A percentile compares a stretch with the other conserved stretches of the same genome.
Evolutionary conservation across 2,329 filamentous ascomycete species (phyloP).

Genomic region (Botrytis tulipae): DNA sequence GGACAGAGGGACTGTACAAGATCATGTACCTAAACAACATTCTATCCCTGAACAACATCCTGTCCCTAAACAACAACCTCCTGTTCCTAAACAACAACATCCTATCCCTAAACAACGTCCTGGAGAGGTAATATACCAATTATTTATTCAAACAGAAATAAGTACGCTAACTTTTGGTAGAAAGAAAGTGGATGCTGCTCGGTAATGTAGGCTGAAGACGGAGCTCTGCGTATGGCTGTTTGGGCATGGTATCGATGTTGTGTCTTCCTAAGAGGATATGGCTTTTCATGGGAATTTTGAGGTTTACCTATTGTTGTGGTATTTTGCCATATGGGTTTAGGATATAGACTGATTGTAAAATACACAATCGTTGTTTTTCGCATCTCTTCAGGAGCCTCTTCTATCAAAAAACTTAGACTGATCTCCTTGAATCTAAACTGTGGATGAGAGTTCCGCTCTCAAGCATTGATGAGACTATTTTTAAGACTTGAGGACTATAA

Average conservation of each 20-base stretch:
- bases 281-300: background rate
- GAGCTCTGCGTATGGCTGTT: background rate
- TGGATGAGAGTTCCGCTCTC: background rate
- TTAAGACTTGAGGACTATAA: fast-evolving
- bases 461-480: background rate
- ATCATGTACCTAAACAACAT: too few species aligned
- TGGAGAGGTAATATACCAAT: background rate
- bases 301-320: background rate
- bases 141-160: background rate
- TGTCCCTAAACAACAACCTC: too few species aligned
- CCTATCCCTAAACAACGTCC: too few species aligned
- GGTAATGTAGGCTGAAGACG: background rate
- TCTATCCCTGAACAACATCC: too few species aligned
- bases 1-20: too few species aligned
- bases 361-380: background rate
- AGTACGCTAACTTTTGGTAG: background rate
- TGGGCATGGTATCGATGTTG: background rate
- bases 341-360: background rate
- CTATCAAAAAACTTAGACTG: background rate
- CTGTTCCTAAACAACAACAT: too few species aligned
- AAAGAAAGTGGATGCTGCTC: background rate
- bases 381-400: background rate
- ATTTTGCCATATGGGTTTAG: background rate
- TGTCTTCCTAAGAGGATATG: background rate
- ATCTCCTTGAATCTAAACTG: background rate